Percentiles rank a stretch among this genome's conserved stretches.
These are phyloP conservation scores for Phytophthora melonis DNA, from an alignment of 352 stramenopile genomes.

Conservation along the genomic window DNA sequence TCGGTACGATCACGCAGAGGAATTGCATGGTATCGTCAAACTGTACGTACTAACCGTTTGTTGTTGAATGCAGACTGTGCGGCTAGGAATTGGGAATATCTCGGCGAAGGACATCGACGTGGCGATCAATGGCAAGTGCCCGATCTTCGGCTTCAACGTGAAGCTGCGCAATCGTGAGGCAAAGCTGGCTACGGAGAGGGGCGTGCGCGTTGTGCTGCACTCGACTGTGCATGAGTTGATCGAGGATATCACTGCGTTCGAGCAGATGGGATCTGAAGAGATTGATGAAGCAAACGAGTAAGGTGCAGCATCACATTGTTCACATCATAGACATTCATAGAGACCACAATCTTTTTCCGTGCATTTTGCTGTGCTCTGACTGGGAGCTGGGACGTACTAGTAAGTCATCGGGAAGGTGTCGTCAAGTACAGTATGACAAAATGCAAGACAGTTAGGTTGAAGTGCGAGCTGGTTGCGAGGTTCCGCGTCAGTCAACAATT, in stretches of 20 bases:
- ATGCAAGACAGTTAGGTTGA: background rate
- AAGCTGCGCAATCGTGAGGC: slow-evolving; percentile 71
- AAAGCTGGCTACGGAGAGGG: slow-evolving; percentile 58
- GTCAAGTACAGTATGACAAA: slow-evolving; percentile 5
- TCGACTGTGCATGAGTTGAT: slow-evolving; percentile 83
- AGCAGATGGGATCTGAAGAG: slow-evolving; percentile 36
- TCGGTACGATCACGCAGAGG: slow-evolving; percentile 38
- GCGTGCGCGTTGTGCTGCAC: slow-evolving; percentile 73
- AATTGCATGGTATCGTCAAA: background rate
- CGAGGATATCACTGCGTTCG: slow-evolving; percentile 69
- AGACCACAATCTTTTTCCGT: slow-evolving; percentile 1
- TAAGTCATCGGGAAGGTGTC: background rate
- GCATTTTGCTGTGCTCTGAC: too few species aligned
- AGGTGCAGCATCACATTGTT: background rate
- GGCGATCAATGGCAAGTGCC: slow-evolving; percentile 80
- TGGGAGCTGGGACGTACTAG: background rate
- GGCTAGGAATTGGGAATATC: slow-evolving; percentile 84
- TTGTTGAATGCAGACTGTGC: slow-evolving; percentile 59
- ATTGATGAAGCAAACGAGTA: slow-evolving; percentile 11
- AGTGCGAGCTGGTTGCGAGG: background rate
- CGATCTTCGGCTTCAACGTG: slow-evolving; percentile 89
- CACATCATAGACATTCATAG: slow-evolving; percentile 8
- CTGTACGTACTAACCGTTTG: slow-evolving; percentile 9
- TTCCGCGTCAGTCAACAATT: background rate
- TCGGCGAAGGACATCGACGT: slow-evolving; percentile 83